These are phyloP conservation scores for Hevea brasiliensis DNA, from an alignment of 345 rosid genomes.

Conservation along the genomic window DNA sequence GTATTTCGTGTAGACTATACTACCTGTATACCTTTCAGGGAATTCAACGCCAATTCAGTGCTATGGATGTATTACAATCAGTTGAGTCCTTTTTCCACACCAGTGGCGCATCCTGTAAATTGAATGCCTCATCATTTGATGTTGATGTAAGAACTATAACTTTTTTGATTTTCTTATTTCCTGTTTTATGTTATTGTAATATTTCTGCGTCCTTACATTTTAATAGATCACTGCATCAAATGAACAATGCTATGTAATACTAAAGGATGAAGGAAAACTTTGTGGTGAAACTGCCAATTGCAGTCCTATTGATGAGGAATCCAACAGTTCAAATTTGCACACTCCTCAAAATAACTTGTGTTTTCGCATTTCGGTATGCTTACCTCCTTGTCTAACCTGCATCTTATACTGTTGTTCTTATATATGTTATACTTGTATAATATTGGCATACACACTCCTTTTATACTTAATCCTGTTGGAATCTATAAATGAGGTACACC, in stretches of 20 bases:
- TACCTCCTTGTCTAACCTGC: constrained; percentile 13
- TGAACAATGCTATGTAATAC: constrained; percentile 51
- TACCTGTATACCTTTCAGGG: constrained; percentile 42
- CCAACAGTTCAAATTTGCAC: constrained; percentile 25
- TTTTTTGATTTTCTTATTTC: constrained; percentile 1
- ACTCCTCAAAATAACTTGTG: constrained; percentile 36
- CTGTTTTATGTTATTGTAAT: background rate
- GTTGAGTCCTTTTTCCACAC: constrained; percentile 56
- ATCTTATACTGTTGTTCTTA: background rate
- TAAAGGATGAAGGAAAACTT: constrained; percentile 37
- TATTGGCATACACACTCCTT: no score
- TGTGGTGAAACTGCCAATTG: constrained; percentile 24
- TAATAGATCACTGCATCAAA: constrained; percentile 54
- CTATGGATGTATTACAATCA: constrained; percentile 64
- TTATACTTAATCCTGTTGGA: background rate
- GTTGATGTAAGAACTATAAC: constrained; percentile 58
- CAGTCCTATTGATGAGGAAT: constrained; percentile 26
- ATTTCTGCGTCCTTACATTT: constrained; percentile 30
- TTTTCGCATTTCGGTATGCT: constrained; percentile 55
- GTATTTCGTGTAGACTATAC: constrained; percentile 3
- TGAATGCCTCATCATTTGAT: constrained; percentile 54
- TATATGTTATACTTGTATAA: no score
- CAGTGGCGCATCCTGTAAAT: constrained; percentile 60
- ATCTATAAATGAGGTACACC: background rate
- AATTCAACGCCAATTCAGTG: constrained; percentile 67